Evolutionary conservation across 257 asterid genomes (phyloP).

Genomic region (Jaltomata sinuosa): DNA sequence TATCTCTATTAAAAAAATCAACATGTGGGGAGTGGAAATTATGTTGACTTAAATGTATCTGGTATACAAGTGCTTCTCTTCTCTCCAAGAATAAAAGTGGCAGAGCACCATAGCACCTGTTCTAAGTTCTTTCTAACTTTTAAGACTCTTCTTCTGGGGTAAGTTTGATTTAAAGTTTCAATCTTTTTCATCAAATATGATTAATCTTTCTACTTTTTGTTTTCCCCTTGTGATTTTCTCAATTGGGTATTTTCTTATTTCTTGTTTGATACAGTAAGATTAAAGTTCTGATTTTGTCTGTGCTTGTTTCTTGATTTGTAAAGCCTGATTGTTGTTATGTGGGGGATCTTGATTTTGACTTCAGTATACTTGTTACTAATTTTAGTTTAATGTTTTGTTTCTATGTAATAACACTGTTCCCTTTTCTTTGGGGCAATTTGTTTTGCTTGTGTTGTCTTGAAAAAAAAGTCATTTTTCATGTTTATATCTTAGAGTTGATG

Average conservation of each 20-base stretch:
- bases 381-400: not conserved
- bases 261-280: not conserved
- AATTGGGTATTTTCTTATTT: constrained; percentile 3
- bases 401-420: not conserved
- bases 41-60: not conserved
- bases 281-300: not conserved
- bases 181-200: not conserved
- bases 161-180: not conserved
- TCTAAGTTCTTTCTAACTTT: not conserved
- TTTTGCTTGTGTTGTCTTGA: not conserved
- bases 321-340: not conserved
- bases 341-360: not conserved
- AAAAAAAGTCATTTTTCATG: not conserved
- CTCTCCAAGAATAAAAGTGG: not conserved
- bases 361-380: not conserved
- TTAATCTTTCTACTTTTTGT: not conserved
- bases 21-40: not conserved
- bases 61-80: not conserved
- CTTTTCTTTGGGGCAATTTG: not conserved
- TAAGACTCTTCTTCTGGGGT: not conserved
- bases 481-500: not conserved
- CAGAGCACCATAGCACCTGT: not conserved
- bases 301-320: not conserved
- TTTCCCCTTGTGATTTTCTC: not conserved
- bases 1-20: not conserved